Base-by-base conservation (phyloP, 345 rosid species). In the Punica granatum region DNA sequence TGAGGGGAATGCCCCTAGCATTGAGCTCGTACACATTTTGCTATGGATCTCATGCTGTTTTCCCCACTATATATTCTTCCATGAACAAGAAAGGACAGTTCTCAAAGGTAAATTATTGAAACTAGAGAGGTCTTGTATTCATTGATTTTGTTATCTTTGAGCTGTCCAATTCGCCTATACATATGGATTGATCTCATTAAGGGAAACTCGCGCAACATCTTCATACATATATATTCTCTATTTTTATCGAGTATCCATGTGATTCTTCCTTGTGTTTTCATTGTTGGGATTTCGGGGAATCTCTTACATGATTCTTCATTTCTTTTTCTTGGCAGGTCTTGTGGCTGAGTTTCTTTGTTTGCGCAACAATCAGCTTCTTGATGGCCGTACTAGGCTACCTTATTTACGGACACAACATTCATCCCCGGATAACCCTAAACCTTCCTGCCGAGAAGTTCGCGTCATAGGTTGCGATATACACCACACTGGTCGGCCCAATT, bases 31-130 rank as follows among this genome's bases (percentile, higher is more conserved):
- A 85, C 33, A 83, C 85, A 25, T 92, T 92, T 76, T 92, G 98
- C 72, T 92, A 83, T 18, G 86, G 98, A 28, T 95, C 92, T 1
- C 98, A 92, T 75, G 96, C 98, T 0, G 95, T 92, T 35, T 92
- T 90, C 67, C 98, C 98, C 9, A 86, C 90, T 10, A 78, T 92
- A 2, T 92, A 90, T 76, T 82, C 77, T 69, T 90, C 92, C 18
- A 88, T 90, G 91, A 84, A 78, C 67, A 86, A 83, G 69, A 92
- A 83, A 68, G 85, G 72, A 13, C 96, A 90, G 49, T 92, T 90
- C 82, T 80, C 92, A 16, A 75, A 79, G 48, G 98, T 90, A 82
- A 90, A 92, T 56, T 49, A 3, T 72, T 49, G 26, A 14, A 19
- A 41, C 37, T n/a, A n/a, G n/a, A n/a, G n/a, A n/a, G n/a, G n/a